These are phyloP conservation scores for Ascocoryne sarcoides DNA, from an alignment of 2,329 filamentous ascomycete species.

Conservation along the genomic window DNA sequence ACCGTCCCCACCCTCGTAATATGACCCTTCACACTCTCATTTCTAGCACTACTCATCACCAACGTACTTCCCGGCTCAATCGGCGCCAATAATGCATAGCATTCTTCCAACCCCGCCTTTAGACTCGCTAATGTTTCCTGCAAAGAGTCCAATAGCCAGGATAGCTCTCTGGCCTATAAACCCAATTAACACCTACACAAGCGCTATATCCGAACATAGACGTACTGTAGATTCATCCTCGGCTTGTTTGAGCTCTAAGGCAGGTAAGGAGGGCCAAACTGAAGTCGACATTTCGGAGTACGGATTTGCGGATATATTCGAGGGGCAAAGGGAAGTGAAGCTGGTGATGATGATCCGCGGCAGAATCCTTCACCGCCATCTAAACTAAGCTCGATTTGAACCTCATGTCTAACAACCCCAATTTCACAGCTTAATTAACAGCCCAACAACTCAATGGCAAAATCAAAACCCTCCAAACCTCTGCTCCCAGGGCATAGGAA, in stretches of 20 bases:
- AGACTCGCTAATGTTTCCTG: constrained; percentile 26
- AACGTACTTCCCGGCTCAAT: constrained; percentile 80
- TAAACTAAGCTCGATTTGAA: background rate
- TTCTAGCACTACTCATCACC: constrained; percentile 77
- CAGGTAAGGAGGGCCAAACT: constrained; percentile 25
- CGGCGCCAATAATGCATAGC: constrained; percentile 76
- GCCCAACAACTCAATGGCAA: background rate
- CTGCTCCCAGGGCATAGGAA: background rate
- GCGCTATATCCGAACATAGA: background rate
- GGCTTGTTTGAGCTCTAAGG: constrained; percentile 19
- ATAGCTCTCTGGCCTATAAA: constrained; percentile 25
- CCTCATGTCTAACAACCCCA: background rate
- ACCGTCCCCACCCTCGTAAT: constrained; percentile 85
- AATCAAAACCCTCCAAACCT: background rate
- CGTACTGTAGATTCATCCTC: constrained; percentile 26
- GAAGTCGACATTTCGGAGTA: constrained; percentile 13
- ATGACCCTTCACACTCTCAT: constrained; percentile 85
- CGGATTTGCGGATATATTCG: background rate
- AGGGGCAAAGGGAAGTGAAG: background rate
- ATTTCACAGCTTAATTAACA: background rate
- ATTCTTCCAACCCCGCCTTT: constrained; percentile 68
- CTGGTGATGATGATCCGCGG: background rate
- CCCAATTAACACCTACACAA: background rate
- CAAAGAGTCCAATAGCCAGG: constrained; percentile 29
- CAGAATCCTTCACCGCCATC: background rate